phyloP scores from a whole-genome alignment of 768 basidiomycete genomes.

The Macrocybe gigantea region DNA sequence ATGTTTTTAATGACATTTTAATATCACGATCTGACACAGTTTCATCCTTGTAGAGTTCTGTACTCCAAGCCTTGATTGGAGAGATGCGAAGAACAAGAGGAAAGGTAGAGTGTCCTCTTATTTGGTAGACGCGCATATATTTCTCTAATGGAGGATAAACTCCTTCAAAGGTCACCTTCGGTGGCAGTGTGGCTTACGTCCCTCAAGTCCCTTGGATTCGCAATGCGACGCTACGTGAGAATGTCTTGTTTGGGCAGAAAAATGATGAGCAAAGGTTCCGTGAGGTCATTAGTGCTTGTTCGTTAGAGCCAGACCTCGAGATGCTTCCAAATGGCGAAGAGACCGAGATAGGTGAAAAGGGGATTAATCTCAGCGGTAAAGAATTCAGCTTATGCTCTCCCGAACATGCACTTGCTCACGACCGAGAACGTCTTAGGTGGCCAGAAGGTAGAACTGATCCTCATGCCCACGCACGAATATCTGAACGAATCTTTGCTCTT shows the following conservation, averaged over 20 bases:
- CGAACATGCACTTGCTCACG: conserved; percentile 1
- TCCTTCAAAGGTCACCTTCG: conserved; percentile 36
- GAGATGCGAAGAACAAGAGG: conserved; percentile 65
- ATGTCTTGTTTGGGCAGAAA: conserved; percentile 67
- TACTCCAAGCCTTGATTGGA: conserved; percentile 52
- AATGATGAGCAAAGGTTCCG: conserved; percentile 60
- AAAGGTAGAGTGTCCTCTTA: conserved; percentile 26
- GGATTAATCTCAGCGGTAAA: conserved; percentile 59
- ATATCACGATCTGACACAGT: background rate
- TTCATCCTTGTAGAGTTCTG: conserved; percentile 35
- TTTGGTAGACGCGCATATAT: background rate
- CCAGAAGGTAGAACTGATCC: conserved; percentile 20
- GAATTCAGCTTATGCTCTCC: background rate
- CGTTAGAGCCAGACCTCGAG: conserved; percentile 63
- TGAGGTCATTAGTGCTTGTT: conserved; percentile 57
- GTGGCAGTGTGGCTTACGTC: conserved; percentile 51
- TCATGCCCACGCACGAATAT: background rate
- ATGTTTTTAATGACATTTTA: background rate
- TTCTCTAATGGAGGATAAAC: background rate
- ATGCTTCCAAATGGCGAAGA: conserved; percentile 64
- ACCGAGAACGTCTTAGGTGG: conserved; percentile 16
- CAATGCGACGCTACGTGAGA: conserved; percentile 66
- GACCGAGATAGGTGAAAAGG: conserved; percentile 76
- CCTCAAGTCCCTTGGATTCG: conserved; percentile 61
- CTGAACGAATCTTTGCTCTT: conserved; percentile 3